A percentile compares a stretch with the other conserved stretches of the same genome.
Conservation (phyloP, 164 flowering plant species). For the Buxus sempervirens region DNA sequence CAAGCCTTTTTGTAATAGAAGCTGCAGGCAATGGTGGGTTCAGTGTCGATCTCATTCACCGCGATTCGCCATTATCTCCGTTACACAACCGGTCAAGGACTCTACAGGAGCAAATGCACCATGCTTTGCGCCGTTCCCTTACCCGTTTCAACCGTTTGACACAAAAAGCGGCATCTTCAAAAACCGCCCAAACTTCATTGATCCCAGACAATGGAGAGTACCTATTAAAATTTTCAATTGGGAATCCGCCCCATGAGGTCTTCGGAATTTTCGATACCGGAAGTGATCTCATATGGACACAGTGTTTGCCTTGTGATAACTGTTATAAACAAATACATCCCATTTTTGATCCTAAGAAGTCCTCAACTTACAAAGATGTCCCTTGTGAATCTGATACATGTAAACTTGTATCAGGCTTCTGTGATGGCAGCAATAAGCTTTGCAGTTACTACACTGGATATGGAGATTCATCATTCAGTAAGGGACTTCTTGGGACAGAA, state of each 20-base stretch:
- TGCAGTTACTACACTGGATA: constrained; percentile 30
- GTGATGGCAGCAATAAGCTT: background rate
- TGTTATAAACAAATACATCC: constrained; percentile 26
- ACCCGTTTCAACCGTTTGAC: constrained; percentile 13
- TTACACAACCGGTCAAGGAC: constrained; percentile 23
- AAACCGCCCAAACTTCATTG: background rate
- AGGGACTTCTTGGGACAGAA: constrained; percentile 39
- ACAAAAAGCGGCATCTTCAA: background rate
- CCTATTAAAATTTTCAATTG: constrained; percentile 24
- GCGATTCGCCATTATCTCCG: constrained; percentile 39
- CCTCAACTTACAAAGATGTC: constrained; percentile 34
- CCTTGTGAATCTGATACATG: constrained; percentile 35
- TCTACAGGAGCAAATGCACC: constrained; percentile 10
- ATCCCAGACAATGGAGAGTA: constrained; percentile 13
- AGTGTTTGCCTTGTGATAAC: constrained; percentile 31
- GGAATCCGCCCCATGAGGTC: constrained; percentile 17
- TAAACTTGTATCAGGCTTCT: background rate
- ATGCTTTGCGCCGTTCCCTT: constrained; percentile 25
- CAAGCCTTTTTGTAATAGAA: background rate
- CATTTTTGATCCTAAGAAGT: constrained; percentile 26
- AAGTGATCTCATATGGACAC: constrained; percentile 40
- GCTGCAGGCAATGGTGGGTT: constrained; percentile 21
- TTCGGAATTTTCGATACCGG: constrained; percentile 31
- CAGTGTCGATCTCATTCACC: constrained; percentile 31
- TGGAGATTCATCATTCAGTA: constrained; percentile 35